Evolutionary conservation across 495 filamentous ascomycete genomes (phyloP), one percentile per base, ranked within the genome.

Genomic region (Articulospora tetracladia): DNA sequence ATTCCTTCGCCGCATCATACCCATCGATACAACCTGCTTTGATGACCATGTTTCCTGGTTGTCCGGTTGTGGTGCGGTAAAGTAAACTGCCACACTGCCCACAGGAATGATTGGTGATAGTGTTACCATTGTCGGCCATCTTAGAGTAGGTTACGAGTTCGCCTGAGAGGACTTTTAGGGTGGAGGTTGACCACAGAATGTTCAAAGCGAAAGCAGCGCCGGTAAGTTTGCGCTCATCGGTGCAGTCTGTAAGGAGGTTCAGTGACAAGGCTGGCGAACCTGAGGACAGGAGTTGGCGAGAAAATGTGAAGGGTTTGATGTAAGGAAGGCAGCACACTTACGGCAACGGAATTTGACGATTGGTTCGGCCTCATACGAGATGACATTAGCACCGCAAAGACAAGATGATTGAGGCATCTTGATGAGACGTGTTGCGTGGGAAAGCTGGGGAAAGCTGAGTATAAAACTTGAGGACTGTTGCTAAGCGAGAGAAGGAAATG

Each of bases 1-100:
- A 64, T 1, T 49, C 24, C 10, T 41, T 47, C 1, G 60, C 55
- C 10, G 56, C 32, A 56, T 64, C 57, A 22, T 59, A 48, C 15
- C 61, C 27, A 56, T 64, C 61, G 13, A 64, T 52, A 47, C 61
- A 64, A 1, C 61, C 61, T 20, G 61, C 61, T 28, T 64, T 64
- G 24, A 59, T 46, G 0, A 52, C 53, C 24, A 64, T 51, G 1
- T 24, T 56, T 8, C 61, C 61, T 22, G 61, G 61, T 41, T 59
- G 55, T 3, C 61, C 61, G 8, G 54, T 64, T 8, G 28, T 41
- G n/a, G 36, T 55, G 15, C 61, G 50, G 46, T 64, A 64, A 7
- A 64, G 46, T 6, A 64, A 32, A 23, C 50, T 47, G 12, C 61
- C 61, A 52, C 61, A 64, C 15, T 49, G 26, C 0, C 26, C 50